Percentiles rank a stretch among this genome's conserved stretches.
Evolutionary conservation across 805 yeast genomes (phyloP).

Genomic region (Zygosaccharomyces lentus): DNA sequence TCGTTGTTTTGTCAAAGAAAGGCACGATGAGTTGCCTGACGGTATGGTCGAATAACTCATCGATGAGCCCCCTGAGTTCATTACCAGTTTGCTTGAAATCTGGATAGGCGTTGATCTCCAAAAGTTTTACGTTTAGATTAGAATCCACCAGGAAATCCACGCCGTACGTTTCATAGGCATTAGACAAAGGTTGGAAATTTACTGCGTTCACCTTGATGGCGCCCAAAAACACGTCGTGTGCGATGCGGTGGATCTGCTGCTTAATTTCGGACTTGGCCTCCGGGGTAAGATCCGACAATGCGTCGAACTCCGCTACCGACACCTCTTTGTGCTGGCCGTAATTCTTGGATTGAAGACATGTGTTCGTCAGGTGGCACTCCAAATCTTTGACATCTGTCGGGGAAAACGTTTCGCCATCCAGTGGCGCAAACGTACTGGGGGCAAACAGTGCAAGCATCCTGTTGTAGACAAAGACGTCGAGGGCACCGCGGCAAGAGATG

Average conservation of each 20-base stretch:
- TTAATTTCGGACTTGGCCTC: conserved; percentile 42
- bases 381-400: conserved; percentile 41
- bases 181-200: conserved; percentile 75
- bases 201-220: conserved; percentile 76
- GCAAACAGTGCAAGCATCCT: conserved; percentile 84
- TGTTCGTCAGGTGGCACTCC: conserved; percentile 84
- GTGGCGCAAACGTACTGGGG: conserved; percentile 44
- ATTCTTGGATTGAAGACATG: conserved; percentile 72
- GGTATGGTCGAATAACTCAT: conserved; percentile 58
- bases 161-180: conserved; percentile 86
- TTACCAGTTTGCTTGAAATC: conserved; percentile 95
- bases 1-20: conserved; percentile 31
- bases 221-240: conserved; percentile 71
- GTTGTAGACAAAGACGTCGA: conserved; percentile 74
- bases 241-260: conserved; percentile 53
- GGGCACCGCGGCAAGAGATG: conserved; percentile 67
- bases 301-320: conserved; percentile 62
- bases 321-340: conserved; percentile 33
- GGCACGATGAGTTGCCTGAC: conserved; percentile 49
- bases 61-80: conserved; percentile 60
- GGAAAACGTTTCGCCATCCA: conserved; percentile 27
- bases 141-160: conserved; percentile 76
- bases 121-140: conserved; percentile 49
- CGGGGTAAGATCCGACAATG: conserved; percentile 42
- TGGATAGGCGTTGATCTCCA: conserved; percentile 92